Evolutionary conservation across 2,329 filamentous ascomycete species (phyloP), one percentile per base, ranked within the genome.

Genomic region (Plenodomus biglobosus): DNA sequence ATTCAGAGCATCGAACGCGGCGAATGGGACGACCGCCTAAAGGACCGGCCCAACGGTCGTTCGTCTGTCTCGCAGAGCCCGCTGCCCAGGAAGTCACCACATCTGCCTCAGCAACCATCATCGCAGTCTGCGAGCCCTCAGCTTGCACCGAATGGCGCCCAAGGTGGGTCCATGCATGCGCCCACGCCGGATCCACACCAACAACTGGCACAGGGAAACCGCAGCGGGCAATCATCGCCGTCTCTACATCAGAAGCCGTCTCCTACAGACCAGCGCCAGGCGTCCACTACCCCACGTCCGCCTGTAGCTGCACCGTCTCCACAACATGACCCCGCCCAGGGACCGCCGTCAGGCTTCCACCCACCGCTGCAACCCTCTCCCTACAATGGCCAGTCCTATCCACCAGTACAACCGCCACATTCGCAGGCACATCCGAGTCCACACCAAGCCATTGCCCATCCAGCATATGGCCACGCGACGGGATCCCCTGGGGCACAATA

Each of bases 1-100:
- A 83, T 95, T 42, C 75, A 78, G 34, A 79, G 85, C 48, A 79
- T 94, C 40, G 83, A 92, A 67, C 78, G 79, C 62, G 81, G 80
- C 38, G 76, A 79, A 44, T 78, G 75, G 70, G 78, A 83, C 52
- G 74, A 80, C 19, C 62, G 65, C 46, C 48, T 75, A 46, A 55
- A 51, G 21, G 61, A 66, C 27, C 57, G 45, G 19, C 56, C 55
- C 17, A 66, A 62, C 42, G 53, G 56, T 15, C 61, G 50, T 35
- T 47, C 60, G 4, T 43, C 61, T 3, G 44, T 56, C 10, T 53
- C 59, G 48, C 62, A 53, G 8, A 69, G 62, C 42, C 62, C 64
- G 17, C 51, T 58, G 17, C 44, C 60, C 32, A 61, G 47, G 16
- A 64, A 64, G 48, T 66, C 66, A 8, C 65, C 66, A 1, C 55